Evolutionary conservation across 108 stramenopile genomes (phyloP), one percentile per base, ranked within the genome.

Genomic region (Cyclotella cryptica): DNA sequence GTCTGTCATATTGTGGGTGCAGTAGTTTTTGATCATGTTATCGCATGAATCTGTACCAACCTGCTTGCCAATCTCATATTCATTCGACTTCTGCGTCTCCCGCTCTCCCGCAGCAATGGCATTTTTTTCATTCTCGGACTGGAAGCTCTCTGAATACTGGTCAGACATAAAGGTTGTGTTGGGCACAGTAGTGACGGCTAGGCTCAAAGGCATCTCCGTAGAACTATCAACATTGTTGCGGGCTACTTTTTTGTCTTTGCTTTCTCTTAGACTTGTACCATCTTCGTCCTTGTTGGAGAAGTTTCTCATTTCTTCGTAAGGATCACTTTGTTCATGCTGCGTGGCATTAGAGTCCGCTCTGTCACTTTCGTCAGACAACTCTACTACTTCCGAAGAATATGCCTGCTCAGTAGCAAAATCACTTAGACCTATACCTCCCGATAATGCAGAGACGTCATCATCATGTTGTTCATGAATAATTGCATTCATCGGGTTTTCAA

Each of bases 391-490:
- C 35, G 35, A 35, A 35, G 35, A 57, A 57, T 57, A 8, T 17
- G 9, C 17, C 49, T 17, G 6, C 19, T 49, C 9, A 19, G 19
- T 19, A 49, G 49, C 35, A 35, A 49, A 8, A 19, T 19, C 49
- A 17, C 19, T 17, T 19, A 5, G 22, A 57, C 55, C 24, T 26
- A 57, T 24, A 24, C 4, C 55, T 26, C 24, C 55, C 22, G 60
- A 61, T 39, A 61, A 35, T 12, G 60, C 60, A 15, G 60, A 61
- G 15, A 61, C n/a, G 12, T 61, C 60, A 61, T 61, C 60, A 61
- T 29, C 30, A 39, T 35, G 60, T 39, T 61, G 3, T 10, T 61
- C 12, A 1, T 39, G 14, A n/a, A 61, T 61, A 19, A 39, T 14
- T 35, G 35, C 9, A 10, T 29, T 61, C 60, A 35, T 21, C 24